These are phyloP conservation scores for Populus deltoides DNA, from an alignment of 345 rosid genomes.

Conservation along the genomic window DNA sequence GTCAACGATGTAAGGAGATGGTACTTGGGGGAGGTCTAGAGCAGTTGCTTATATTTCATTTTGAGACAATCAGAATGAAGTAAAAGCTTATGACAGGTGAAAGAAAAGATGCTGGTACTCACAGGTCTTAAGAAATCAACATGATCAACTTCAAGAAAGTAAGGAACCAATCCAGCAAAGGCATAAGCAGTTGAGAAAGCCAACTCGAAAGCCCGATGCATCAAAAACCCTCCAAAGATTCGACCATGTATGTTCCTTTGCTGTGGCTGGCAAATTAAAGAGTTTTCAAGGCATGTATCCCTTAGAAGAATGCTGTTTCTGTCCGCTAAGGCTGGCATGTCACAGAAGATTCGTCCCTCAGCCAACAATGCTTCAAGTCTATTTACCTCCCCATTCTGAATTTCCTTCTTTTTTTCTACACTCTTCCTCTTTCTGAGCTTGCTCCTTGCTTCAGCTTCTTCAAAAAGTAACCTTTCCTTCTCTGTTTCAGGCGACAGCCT, in stretches of 20 bases:
- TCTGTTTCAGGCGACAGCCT: slow-evolving; percentile 69
- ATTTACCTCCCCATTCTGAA: slow-evolving; percentile 40
- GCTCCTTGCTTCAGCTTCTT: slow-evolving; percentile 76
- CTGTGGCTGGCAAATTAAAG: slow-evolving; percentile 82
- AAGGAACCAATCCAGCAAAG: slow-evolving; percentile 75
- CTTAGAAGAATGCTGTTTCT: slow-evolving; percentile 76
- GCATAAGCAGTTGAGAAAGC: slow-evolving; percentile 89
- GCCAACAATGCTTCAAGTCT: slow-evolving; percentile 53
- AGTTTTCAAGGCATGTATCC: slow-evolving; percentile 65
- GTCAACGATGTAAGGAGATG: not conserved
- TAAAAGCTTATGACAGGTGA: not conserved
- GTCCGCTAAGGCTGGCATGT: slow-evolving; percentile 83
- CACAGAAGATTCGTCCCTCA: slow-evolving; percentile 75
- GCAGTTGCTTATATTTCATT: slow-evolving; percentile 1
- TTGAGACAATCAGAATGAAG: not conserved
- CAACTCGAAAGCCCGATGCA: slow-evolving; percentile 81
- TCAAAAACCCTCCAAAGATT: slow-evolving; percentile 74
- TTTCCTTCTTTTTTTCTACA: slow-evolving; percentile 47
- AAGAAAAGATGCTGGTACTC: slow-evolving; percentile 29
- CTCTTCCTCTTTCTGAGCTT: slow-evolving; percentile 57
- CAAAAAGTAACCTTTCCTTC: slow-evolving; percentile 49
- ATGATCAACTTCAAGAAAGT: slow-evolving; percentile 82
- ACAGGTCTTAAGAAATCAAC: slow-evolving; percentile 84
- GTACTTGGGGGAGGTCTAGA: not conserved
- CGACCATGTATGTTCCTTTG: slow-evolving; percentile 79